phyloP scores from a whole-genome alignment of 2,329 filamentous ascomycete species.

The Beauveria sp. region DNA sequence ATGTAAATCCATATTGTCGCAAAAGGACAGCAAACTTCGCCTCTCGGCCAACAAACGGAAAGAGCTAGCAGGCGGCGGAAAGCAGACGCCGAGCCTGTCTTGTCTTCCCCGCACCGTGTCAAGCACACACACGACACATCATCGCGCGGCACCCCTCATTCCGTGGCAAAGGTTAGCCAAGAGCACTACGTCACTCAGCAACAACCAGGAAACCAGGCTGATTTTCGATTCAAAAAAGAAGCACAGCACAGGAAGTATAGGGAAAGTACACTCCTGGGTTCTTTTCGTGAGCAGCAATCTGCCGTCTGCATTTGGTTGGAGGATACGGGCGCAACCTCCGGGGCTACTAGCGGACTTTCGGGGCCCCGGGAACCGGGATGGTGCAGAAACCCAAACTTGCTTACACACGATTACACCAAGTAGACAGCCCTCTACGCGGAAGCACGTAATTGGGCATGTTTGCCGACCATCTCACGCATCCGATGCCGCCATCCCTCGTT shows the following conservation, averaged over 20 bases:
- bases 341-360: neutral
- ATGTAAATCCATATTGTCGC: neutral
- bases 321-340: neutral
- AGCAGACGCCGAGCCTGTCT: conserved; percentile 1
- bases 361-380: neutral
- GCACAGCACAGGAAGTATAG: neutral
- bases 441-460: neutral
- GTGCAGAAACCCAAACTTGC: neutral
- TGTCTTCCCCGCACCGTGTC: neutral
- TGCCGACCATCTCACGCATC: neutral
- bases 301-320: neutral
- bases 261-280: neutral
- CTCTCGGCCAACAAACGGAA: neutral
- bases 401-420: neutral
- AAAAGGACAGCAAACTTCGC: neutral
- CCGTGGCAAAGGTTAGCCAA: neutral
- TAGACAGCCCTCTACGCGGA: neutral
- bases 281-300: neutral
- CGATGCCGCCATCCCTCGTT: neutral
- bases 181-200: neutral
- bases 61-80: neutral
- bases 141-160: neutral
- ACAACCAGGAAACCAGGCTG: neutral
- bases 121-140: conserved; percentile 3
- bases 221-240: neutral